Evolutionary conservation across 768 basidiomycete species (phyloP).

Genomic region (Termitomyces sp.): DNA sequence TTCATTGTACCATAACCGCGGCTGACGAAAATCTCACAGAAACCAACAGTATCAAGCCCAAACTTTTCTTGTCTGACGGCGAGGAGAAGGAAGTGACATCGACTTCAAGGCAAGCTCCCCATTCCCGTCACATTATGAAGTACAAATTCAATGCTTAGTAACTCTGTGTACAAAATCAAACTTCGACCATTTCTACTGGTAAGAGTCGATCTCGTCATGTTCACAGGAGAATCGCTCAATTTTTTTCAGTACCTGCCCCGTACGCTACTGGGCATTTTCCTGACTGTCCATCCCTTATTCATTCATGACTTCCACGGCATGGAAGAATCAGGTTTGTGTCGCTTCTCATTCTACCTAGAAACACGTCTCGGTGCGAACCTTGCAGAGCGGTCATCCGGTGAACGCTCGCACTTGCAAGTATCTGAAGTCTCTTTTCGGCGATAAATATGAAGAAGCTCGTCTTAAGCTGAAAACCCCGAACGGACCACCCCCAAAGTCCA

Average conservation of each 20-base stretch:
- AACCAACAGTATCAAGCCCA: conserved; percentile 51
- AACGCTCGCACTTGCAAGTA: conserved; percentile 51
- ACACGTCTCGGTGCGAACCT: background rate
- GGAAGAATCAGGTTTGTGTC: conserved; percentile 28
- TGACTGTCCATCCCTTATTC: background rate
- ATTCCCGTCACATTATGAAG: background rate
- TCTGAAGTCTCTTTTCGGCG: conserved; percentile 40
- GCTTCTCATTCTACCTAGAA: background rate
- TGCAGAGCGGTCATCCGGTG: conserved; percentile 31
- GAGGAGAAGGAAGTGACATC: conserved; percentile 46
- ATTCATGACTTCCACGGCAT: conserved; percentile 20
- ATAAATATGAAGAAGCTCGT: conserved; percentile 45
- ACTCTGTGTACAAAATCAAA: conserved; percentile 40
- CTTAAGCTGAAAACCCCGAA: conserved; percentile 39
- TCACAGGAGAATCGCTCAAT: conserved; percentile 3
- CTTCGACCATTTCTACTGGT: conserved; percentile 44
- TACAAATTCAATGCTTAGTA: conserved; percentile 22
- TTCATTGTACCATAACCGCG: conserved; percentile 12
- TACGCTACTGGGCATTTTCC: conserved; percentile 14
- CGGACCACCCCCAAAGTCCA: conserved; percentile 24
- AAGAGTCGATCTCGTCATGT: conserved; percentile 1
- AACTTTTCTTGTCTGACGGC: conserved; percentile 42
- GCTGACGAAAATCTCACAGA: conserved; percentile 43
- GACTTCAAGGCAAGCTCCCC: conserved; percentile 21
- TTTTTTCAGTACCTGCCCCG: conserved; percentile 29